Evolutionary conservation across 441 rosid genomes (phyloP), one percentile per base, ranked within the genome.

Genomic region (Omphalea diandra): DNA sequence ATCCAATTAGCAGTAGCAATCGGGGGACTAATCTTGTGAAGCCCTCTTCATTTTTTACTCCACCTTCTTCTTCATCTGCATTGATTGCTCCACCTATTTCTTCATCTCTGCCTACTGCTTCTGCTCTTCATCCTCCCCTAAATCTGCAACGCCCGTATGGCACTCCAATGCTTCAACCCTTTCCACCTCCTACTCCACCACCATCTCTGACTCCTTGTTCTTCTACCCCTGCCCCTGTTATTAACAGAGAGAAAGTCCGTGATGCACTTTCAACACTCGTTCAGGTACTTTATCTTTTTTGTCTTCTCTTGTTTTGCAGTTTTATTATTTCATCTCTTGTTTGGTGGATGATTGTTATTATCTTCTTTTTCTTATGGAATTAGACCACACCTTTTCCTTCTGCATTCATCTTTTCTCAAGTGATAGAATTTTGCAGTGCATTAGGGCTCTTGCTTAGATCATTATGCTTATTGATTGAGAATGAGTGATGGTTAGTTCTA

Each of bases 121-220:
- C 84, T 69, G 69, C 88, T 68, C 74, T 81, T 58, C 81, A 82
- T 54, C 82, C 85, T 69, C 81, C 91, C 65, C 38, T 85, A 70
- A 85, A 74, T 77, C 71, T 82, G 80, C 89, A 82, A 72, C 88
- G 87, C 29, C 86, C 88, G 14, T 81, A 85, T 68, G 90, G 92
- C 53, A 76, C 86, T 46, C 90, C 90, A 47, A 31, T 89, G 84
- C 92, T 85, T 77, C 88, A 89, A 73, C 92, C 91, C 41, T 87
- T 89, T 71, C 92, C 91, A 43, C 95, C 95, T 36, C 91, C 92
- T 26, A 71, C 73, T 59, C 90, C 91, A 68, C 89, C 94, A 18
- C 83, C 83, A 31, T 85, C 92, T 70, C 86, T 89, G 26, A 81
- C 89, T 50, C 90, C 90, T 36, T 69, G 55, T 62, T 72, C 82